Base-by-base conservation (phyloP, 2,329 filamentous ascomycete species). In the Arachnomyces sp. region DNA sequence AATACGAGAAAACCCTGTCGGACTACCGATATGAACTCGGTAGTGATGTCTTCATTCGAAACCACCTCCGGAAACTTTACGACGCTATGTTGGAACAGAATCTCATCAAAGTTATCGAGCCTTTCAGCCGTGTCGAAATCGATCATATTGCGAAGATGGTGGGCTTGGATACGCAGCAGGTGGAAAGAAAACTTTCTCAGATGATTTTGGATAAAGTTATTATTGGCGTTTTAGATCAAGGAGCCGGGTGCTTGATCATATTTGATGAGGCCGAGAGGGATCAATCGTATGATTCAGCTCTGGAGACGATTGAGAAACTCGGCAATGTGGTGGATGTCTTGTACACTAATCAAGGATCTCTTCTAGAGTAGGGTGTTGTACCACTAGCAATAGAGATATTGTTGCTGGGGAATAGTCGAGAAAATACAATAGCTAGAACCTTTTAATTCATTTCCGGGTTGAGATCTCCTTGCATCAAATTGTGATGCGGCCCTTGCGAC, bases 171-270 rank as follows among this genome's bases (percentile, higher is more conserved):
- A 94, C 86, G 17, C 83, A 87, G 65, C 90, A 96, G 71, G 92
- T 98, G 44, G 93, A 98, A 78, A 81, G 89, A 55, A 98, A 98
- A 75, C 75, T 98, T 48, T 93, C 86, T 34, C 93, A 98, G 75
- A 98, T 98, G 93, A 98, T 98, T 59, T 76, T 98, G 44, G 92
- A 98, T 72, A 95, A 95, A 74, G 87, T 96, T 56, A 96, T 98
- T 59, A 87, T 95, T 52, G 92, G 93, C 44, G 92, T 98, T 41
- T 71, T 98, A 53, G 92, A 98, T 63, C 92, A 98, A 68, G 92
- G 92, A 36, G 86, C 88, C n/a, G 90, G 90, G 30, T 96, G 93
- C 65, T 75, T 98, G 61, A 95, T 95, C 65, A 87, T 98, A 54
- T 98, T 83, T 59, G 92, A 98, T 59, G 92, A 98, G 77, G 86